Percentiles rank a stretch among this genome's conserved stretches.
Conservation (phyloP, 192 early-diverging fungal genomes). For the Kickxella alabastrina region DNA sequence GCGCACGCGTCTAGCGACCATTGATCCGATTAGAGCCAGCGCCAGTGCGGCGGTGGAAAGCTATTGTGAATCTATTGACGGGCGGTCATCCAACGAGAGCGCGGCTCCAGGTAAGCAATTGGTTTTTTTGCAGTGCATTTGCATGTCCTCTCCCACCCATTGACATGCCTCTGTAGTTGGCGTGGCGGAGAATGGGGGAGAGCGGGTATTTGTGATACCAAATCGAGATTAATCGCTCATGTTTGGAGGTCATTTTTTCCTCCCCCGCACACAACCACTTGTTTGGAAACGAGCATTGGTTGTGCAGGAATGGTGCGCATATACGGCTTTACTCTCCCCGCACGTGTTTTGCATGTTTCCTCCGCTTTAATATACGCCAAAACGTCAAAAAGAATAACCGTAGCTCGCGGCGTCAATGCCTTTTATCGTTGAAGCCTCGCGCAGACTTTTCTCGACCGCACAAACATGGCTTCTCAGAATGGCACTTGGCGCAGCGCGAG, state of each 20-base stretch:
- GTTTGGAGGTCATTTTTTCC: slow-evolving; percentile 5
- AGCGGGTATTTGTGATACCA: slow-evolving; percentile 1
- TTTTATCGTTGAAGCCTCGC: too few relatives aligned
- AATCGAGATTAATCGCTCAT: not conserved
- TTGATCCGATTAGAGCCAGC: slow-evolving; percentile 40
- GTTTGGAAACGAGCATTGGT: too few relatives aligned
- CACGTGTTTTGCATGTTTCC: slow-evolving; percentile 4
- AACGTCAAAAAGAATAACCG: too few relatives aligned
- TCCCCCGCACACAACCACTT: slow-evolving; percentile 3
- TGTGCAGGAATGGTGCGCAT: too few relatives aligned
- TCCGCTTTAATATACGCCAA: too few relatives aligned
- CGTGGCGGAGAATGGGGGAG: not conserved
- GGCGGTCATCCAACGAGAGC: not conserved
- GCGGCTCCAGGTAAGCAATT: slow-evolving; percentile 36
- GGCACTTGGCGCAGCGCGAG: too few relatives aligned
- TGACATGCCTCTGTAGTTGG: too few relatives aligned
- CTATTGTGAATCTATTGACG: slow-evolving; percentile 3
- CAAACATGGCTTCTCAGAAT: too few relatives aligned
- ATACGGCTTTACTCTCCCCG: too few relatives aligned
- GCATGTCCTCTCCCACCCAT: not conserved
- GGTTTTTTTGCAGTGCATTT: not conserved
- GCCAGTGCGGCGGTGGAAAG: slow-evolving; percentile 5
- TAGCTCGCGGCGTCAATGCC: too few relatives aligned
- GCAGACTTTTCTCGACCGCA: too few relatives aligned
- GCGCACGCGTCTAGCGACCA: slow-evolving; percentile 41